Evolutionary conservation across 768 basidiomycete genomes (phyloP).

Genomic region (Auricularia auricula-judae): DNA sequence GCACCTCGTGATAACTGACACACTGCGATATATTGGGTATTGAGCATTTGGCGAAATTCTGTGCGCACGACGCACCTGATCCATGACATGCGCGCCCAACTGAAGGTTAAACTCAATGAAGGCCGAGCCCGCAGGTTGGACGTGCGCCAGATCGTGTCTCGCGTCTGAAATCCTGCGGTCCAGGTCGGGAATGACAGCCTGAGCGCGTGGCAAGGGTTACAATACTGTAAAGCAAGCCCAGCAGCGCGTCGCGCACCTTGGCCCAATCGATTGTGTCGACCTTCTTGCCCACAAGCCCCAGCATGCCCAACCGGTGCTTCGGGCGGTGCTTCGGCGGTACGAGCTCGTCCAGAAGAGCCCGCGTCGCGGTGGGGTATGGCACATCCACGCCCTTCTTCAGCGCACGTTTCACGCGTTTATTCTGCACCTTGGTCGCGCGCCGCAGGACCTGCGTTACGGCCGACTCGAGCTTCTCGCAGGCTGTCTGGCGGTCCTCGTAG

Average conservation of each 20-base stretch:
- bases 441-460: conserved; percentile 41
- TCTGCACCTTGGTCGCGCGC: conserved; percentile 29
- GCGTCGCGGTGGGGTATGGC: not conserved
- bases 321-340: conserved; percentile 42
- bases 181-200: conserved; percentile 27
- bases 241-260: conserved; percentile 24
- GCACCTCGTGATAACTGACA: conserved; percentile 1
- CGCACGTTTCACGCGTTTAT: conserved; percentile 23
- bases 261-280: conserved; percentile 60
- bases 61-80: conserved; percentile 15
- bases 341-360: conserved; percentile 36
- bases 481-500: conserved; percentile 34
- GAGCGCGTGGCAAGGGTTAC: not conserved
- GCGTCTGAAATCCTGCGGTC: conserved; percentile 30
- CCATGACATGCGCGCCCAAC: conserved; percentile 62
- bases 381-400: conserved; percentile 15
- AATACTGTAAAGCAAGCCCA: not conserved
- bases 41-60: too few species aligned
- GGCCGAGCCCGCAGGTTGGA: conserved; percentile 40
- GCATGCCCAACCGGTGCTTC: conserved; percentile 35
- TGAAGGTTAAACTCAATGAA: conserved; percentile 65
- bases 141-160: conserved; percentile 26
- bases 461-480: conserved; percentile 43
- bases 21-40: conserved; percentile 8
- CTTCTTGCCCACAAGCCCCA: conserved; percentile 44